phyloP scores from a whole-genome alignment of 371 early-diverging fungal species.

The Mucor piriformis region DNA sequence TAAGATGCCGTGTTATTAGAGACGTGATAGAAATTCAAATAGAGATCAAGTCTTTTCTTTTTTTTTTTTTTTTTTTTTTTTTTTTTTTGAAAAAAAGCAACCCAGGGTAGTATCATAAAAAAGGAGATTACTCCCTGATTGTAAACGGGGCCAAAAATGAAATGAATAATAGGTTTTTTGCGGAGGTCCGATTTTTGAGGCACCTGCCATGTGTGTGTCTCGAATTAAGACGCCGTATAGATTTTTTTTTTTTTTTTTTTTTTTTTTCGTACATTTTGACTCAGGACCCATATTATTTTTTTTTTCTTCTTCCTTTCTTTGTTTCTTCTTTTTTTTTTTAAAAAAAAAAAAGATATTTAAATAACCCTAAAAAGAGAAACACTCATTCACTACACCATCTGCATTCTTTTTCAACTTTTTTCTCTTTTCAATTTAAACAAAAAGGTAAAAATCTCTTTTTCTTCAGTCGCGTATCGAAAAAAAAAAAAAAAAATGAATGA shows the following conservation, averaged over 20 bases:
- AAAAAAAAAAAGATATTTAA: neutral
- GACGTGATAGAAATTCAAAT: too few relatives aligned
- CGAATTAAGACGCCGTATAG: neutral
- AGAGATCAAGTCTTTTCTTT: too few relatives aligned
- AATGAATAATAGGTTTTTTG: too few relatives aligned
- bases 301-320: neutral
- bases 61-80: too few relatives aligned
- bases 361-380: neutral
- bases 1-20: too few relatives aligned
- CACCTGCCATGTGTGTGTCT: neutral
- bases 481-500: slow-evolving; percentile 3
- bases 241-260: slow-evolving; percentile 1
- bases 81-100: too few relatives aligned
- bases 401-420: neutral
- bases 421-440: neutral
- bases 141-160: too few relatives aligned
- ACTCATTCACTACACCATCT: too few relatives aligned
- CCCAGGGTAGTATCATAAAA: too few relatives aligned
- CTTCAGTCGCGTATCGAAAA: slow-evolving; percentile 1
- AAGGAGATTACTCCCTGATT: too few relatives aligned
- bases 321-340: neutral
- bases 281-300: neutral
- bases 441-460: neutral
- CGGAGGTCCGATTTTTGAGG: neutral
- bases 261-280: neutral